These are phyloP conservation scores for Aurantiochytrium sp. DNA, from an alignment of 108 stramenopile species.

Conservation along the genomic window DNA sequence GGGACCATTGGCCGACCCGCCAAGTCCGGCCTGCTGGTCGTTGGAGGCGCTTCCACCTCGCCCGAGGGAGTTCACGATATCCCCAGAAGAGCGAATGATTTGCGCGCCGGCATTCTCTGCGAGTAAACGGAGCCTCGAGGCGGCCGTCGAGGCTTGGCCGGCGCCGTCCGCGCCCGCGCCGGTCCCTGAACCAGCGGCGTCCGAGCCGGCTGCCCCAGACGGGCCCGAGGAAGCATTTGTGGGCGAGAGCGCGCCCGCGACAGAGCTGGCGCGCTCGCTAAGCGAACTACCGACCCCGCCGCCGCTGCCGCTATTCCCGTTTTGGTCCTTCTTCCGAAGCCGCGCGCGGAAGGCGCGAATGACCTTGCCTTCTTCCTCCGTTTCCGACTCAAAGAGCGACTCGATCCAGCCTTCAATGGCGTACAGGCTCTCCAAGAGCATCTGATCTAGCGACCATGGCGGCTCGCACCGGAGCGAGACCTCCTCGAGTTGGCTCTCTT, in stretches of 20 bases:
- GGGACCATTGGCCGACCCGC: background rate
- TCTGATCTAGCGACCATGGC: slow-evolving; percentile 24
- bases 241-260: too few species aligned
- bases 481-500: background rate
- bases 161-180: background rate
- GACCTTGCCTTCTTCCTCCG: background rate
- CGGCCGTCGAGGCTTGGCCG: background rate
- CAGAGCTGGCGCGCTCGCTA: too few species aligned
- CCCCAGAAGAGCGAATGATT: background rate
- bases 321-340: background rate
- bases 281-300: too few species aligned
- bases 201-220: too few species aligned
- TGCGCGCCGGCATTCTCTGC: background rate
- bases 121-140: background rate
- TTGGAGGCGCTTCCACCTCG: background rate
- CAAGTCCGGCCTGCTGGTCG: background rate
- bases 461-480: slow-evolving; percentile 6
- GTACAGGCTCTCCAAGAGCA: slow-evolving; percentile 14
- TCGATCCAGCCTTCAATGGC: slow-evolving; percentile 29
- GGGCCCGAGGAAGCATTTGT: too few species aligned
- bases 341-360: slow-evolving; percentile 12
- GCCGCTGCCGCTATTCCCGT: background rate
- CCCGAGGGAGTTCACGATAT: background rate
- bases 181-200: background rate
- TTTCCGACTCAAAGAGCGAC: slow-evolving; percentile 24